Evolutionary conservation across 75 land plant genomes (phyloP), one percentile per base, ranked within the genome.

Genomic region (Pinus tabuliformis): DNA sequence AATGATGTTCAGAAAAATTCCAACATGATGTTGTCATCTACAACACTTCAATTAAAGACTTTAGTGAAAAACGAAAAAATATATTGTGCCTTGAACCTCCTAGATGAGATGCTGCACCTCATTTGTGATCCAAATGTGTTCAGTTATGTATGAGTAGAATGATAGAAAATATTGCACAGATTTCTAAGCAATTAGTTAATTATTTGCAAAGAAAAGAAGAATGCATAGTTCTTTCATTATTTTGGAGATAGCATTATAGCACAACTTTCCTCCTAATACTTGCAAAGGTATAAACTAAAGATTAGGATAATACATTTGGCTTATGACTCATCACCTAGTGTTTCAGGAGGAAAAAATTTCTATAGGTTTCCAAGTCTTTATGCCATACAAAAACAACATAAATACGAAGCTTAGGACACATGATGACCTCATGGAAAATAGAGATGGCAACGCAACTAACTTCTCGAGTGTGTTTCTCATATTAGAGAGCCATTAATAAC

Each of bases 181-280:
- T 90, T 62, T 45, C 88, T 33, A 84, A 88, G 77, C 89, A 89
- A 76, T 76, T 89, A 57, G 89, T 83, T 15, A 39, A 39, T 56
- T 74, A 82, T 76, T 90, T 58, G 58, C 66, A 24, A 81, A 78
- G 65, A 77, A 83, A 70, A 77, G 75, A 24, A 83, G 84, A 54
- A 17, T 57, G 5, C 20, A 39, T 16, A 82, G 79, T 70, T 89
- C 87, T 79, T 77, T 68, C 3, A 75, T 42, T 58, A 63, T 90
- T 66, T 36, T 90, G 77, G 83, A 76, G 37, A 74, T 83, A 56
- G 83, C 85, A 89, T 75, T 87, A 22, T 60, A 70, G 36, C 68
- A 70, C 68, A 70, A 49, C 70, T 42, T 83, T 59, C 68, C 54
- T 45, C 89, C 89, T 6, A 70, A 65, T 18, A 61, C 70, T 13